Evolutionary conservation across 2,329 filamentous ascomycete genomes (phyloP).

Genomic region (Colletotrichum incanum): DNA sequence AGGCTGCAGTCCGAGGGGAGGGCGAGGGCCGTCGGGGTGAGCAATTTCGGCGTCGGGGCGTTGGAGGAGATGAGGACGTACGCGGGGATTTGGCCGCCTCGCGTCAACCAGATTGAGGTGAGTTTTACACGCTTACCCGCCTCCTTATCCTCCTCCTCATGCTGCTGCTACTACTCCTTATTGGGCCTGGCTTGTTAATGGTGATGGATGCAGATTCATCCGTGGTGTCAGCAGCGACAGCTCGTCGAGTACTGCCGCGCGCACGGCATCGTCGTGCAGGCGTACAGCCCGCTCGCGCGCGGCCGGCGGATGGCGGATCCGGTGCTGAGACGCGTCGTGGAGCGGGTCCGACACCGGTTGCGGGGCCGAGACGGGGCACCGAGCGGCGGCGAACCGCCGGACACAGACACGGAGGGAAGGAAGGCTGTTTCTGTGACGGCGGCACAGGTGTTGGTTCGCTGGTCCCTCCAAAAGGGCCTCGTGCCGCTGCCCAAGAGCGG

Average conservation of each 20-base stretch:
- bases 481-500: conserved; percentile 79
- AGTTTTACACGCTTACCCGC: conserved; percentile 46
- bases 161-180: no score
- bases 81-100: conserved; percentile 78
- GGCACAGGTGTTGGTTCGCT: conserved; percentile 78
- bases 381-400: conserved; percentile 44
- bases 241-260: conserved; percentile 76
- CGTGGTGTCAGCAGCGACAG: conserved; percentile 73
- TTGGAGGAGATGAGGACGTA: conserved; percentile 78
- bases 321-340: conserved; percentile 57
- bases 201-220: conserved; percentile 75
- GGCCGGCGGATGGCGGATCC: conserved; percentile 64
- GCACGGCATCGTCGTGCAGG: conserved; percentile 75
- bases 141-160: no score
- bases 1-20: conserved; percentile 72
- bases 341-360: conserved; percentile 11
- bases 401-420: conserved; percentile 59
- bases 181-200: conserved; percentile 57
- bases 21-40: conserved; percentile 78
- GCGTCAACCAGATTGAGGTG: conserved; percentile 82
- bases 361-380: background rate
- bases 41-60: conserved; percentile 79
- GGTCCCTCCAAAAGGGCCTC: conserved; percentile 79
- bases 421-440: conserved; percentile 70
- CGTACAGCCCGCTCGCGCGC: conserved; percentile 57